Percentiles rank a stretch among this genome's conserved stretches.
Evolutionary conservation across 169 alveolate species (phyloP).

Genomic region (Eimeria nieschulzi): DNA sequence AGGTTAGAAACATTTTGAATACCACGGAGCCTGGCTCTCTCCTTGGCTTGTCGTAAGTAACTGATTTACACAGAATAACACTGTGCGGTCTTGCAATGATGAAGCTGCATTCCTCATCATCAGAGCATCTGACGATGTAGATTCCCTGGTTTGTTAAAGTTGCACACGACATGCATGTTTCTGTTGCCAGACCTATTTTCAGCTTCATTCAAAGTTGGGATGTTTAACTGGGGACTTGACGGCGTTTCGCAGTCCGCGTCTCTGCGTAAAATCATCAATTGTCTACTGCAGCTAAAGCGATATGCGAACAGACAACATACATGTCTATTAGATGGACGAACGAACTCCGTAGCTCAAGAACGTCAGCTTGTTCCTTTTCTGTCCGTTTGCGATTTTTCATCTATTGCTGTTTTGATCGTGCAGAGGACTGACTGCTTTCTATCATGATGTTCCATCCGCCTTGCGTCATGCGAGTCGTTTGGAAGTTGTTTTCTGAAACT

Average conservation of each 20-base stretch:
- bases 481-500: not conserved
- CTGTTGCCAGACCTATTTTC: conserved; percentile 46
- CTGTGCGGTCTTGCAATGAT: conserved; percentile 38
- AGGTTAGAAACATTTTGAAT: not conserved
- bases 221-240: not conserved
- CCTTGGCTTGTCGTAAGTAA: conserved; percentile 17
- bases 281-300: not conserved
- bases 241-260: conserved; percentile 51
- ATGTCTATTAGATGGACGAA: conserved; percentile 42
- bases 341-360: conserved; percentile 13
- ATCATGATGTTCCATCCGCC: conserved; percentile 55
- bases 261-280: not conserved
- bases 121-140: conserved; percentile 23
- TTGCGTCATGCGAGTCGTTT: conserved; percentile 14
- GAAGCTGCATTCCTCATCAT: conserved; percentile 22
- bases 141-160: not conserved
- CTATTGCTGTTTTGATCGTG: not conserved
- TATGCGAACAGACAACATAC: not conserved
- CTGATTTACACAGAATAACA: conserved; percentile 3
- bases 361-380: conserved; percentile 44
- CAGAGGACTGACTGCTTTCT: not conserved
- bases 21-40: conserved; percentile 22
- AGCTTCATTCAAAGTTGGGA: conserved; percentile 32
- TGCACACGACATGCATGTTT: not conserved
- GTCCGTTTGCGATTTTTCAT: not conserved